Conservation (phyloP, 2,329 filamentous ascomycete genomes). For the Colletotrichum musae region DNA sequence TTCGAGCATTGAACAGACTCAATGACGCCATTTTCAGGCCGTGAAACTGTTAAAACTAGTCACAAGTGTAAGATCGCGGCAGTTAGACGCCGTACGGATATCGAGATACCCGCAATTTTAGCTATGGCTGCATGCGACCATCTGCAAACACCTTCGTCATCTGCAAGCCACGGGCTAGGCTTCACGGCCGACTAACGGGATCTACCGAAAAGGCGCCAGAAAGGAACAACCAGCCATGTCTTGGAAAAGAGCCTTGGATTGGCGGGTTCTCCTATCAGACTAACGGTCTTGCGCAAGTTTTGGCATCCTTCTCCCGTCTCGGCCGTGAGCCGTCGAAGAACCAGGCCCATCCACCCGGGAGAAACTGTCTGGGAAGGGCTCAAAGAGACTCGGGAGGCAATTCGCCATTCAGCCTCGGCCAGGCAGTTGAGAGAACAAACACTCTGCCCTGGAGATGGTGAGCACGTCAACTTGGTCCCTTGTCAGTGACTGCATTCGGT, state of each 20-base stretch:
- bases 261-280: conserved; percentile 5
- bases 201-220: conserved; percentile 1
- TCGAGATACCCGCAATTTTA: not conserved
- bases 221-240: conserved; percentile 9
- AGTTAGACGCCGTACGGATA: not conserved
- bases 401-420: conserved; percentile 8
- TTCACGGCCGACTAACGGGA: conserved; percentile 6
- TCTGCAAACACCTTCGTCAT: conserved; percentile 19
- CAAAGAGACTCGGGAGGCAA: not conserved
- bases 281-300: conserved; percentile 14
- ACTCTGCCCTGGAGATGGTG: not conserved
- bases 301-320: conserved; percentile 19
- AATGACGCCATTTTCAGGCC: not conserved
- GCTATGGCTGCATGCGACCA: conserved; percentile 29
- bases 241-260: not conserved
- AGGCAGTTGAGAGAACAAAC: not conserved
- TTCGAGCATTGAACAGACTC: not conserved
- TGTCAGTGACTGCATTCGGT: conserved; percentile 23
- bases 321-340: conserved; percentile 4
- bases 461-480: not conserved
- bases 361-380: not conserved
- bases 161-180: conserved; percentile 3
- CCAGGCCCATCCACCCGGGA: conserved; percentile 2
- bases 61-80: not conserved
- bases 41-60: not conserved